Base-by-base conservation (phyloP, 805 yeast genomes). In the Kuraishia molischiana region DNA sequence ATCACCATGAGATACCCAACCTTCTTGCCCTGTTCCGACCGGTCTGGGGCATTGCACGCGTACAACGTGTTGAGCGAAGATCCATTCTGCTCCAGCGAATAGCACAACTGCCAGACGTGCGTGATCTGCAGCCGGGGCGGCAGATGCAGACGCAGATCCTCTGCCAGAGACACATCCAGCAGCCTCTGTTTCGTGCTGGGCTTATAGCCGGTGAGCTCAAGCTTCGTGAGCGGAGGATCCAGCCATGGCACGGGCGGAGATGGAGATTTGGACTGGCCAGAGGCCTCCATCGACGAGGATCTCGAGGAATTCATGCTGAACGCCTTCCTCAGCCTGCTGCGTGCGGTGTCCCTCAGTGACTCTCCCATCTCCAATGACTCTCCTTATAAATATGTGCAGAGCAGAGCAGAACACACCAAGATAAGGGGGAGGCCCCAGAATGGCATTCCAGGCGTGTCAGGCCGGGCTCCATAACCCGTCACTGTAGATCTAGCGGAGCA, bases 41-140 rank as follows among this genome's bases (percentile, higher is more conserved):
- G 57, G 8, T 54, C 62, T 0, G 82, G 81, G 34, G 62, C 62
- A 39, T 74, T 57, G 34, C 67, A 62, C 13, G 70, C 61, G 53
- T 89, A 90, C 14, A 92, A 58, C 0, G 97, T 87, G 41, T 72
- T 77, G 38, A 90, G 56, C 0, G 95, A 84, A 0, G 95, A 79
- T 0, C 98, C 98, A 54, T 87, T 85, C 56, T 86, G 96, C 47
- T 89, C 97, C 42, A 85, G 59, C n/a, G 92, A 80, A 53, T 89
- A 90, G 2, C 78, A 56, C 36, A 92, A 57, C 4, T 69, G 58
- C 98, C 97, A 92, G 4, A 71, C 70, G 29, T 81, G 79, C 43
- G 74, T 74, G 19, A 90, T 64, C 54, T 86, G 96, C 29, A 84
- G 62, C 34, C 97, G 65, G 4, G 85, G 69, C 0, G 97, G 95